Percentiles rank a stretch among this genome's conserved stretches.
phyloP scores from a whole-genome alignment of 2,329 filamentous ascomycete species.

The Fusarium torulosum region DNA sequence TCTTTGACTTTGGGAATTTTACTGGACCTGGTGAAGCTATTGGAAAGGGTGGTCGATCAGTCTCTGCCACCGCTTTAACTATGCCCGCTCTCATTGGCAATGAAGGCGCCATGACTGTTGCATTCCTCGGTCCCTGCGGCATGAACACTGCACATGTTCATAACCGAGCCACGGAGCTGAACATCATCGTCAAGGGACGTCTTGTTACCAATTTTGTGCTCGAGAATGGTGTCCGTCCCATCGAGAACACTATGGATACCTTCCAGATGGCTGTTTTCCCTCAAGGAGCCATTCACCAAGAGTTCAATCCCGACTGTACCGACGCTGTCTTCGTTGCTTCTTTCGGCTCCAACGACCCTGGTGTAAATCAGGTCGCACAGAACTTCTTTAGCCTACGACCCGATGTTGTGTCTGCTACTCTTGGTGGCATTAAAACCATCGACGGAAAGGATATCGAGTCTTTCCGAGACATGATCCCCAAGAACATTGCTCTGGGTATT shows the following conservation, averaged over 20 bases:
- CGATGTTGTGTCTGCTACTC: slow-evolving; percentile 55
- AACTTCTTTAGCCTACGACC: slow-evolving; percentile 59
- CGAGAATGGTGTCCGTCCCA: slow-evolving; percentile 57
- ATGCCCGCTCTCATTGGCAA: slow-evolving; percentile 45
- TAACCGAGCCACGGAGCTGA: slow-evolving; percentile 62
- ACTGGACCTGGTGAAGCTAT: slow-evolving; percentile 27
- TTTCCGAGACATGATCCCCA: slow-evolving; percentile 58
- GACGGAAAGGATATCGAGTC: slow-evolving; percentile 57
- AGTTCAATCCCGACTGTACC: slow-evolving; percentile 64
- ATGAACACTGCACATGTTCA: slow-evolving; percentile 65
- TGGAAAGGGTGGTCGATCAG: slow-evolving; percentile 54
- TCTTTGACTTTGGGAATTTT: slow-evolving; percentile 42
- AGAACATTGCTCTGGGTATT: slow-evolving; percentile 64
- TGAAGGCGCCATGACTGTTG: background rate
- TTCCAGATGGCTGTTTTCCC: slow-evolving; percentile 63
- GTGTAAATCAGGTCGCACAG: slow-evolving; percentile 60
- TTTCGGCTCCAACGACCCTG: slow-evolving; percentile 60
- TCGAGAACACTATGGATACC: slow-evolving; percentile 53
- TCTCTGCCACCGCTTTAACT: slow-evolving; percentile 37
- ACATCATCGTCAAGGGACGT: slow-evolving; percentile 59
- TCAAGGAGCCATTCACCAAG: slow-evolving; percentile 62
- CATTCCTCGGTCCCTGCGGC: slow-evolving; percentile 52
- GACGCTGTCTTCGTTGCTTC: slow-evolving; percentile 61
- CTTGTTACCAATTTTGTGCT: slow-evolving; percentile 60
- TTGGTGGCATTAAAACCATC: slow-evolving; percentile 52